Evolutionary conservation across 2,329 filamentous ascomycete genomes (phyloP), one percentile per base, ranked within the genome.

Genomic region (Curvularia eragrostidis): DNA sequence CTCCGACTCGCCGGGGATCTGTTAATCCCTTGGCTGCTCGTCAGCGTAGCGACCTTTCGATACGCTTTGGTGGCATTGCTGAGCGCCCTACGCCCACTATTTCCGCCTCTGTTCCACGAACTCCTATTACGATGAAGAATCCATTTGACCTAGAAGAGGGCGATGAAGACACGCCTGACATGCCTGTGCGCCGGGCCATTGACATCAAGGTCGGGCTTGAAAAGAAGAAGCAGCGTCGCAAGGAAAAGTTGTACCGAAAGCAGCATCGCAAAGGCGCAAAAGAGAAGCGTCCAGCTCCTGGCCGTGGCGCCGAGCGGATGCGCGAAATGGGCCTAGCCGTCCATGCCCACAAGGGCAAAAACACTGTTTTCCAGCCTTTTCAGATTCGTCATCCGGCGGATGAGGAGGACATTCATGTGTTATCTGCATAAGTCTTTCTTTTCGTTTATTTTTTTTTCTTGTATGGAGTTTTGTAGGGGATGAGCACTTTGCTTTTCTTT

Each of bases 171-270:
- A 69, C 73, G n/a, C 73, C 73, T 5, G 76, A 77, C 36, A 80
- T 87, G 41, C 92, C 95, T 63, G 85, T 91, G 9, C 90, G 95
- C 62, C 92, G 93, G n/a, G 93, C 95, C 34, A 96, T 99, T 66
- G 95, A 98, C 77, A 99, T 97, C 78, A 96, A 97, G 77, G 67
- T 76, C 21, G 95, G 95, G 8, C 85, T 99, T 1, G 95, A 99
- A 80, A 89, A 91, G 78, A 98, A 97, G 81, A 89, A 93, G 24
- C 91, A 95, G 80, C 89, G 95, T 64, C 90, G 95, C 67, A 93
- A 90, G 79, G 93, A 98, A 78, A 97, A 97, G 78, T 90, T 93
- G 71, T 89, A 91, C 74, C 89, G 93, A 70, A 95, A 96, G 76
- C 90, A 94, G 73, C 96, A 91, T 80, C 89, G 92, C 74, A 91